phyloP scores from a whole-genome alignment of 2,329 filamentous ascomycete species.

The Cordyceps farinosa region DNA sequence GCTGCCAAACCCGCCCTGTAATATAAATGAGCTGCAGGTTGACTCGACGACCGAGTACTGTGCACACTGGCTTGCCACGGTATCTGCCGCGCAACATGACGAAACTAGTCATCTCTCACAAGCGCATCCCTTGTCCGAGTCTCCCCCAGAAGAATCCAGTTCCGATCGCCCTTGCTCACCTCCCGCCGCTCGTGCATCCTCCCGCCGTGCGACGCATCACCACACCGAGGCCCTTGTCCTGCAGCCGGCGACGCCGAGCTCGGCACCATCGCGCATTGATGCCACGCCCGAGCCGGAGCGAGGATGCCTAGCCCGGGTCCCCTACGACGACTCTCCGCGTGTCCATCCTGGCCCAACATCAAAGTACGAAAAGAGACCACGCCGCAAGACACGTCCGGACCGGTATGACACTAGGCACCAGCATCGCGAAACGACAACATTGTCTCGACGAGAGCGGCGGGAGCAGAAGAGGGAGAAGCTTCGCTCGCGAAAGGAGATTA shows the following conservation, averaged over 20 bases:
- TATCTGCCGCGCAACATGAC: background rate
- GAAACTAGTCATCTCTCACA: background rate
- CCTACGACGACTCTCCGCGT: background rate
- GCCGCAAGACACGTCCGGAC: slow-evolving; percentile 54
- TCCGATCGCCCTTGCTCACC: background rate
- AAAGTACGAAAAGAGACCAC: slow-evolving; percentile 46
- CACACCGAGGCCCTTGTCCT: background rate
- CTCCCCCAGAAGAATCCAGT: background rate
- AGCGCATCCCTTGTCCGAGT: background rate
- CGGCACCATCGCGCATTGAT: background rate
- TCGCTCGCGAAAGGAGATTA: slow-evolving; percentile 43
- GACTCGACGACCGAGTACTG: slow-evolving; percentile 2
- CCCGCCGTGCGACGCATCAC: background rate
- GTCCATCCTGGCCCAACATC: background rate
- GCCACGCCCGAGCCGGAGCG: background rate
- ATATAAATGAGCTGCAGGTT: background rate
- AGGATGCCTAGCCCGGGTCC: too few species aligned
- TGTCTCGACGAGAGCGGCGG: slow-evolving; percentile 10
- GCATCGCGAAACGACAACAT: background rate
- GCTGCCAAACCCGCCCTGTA: background rate
- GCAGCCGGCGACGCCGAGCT: background rate
- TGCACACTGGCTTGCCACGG: slow-evolving; percentile 5
- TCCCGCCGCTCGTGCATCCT: background rate
- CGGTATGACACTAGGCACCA: slow-evolving; percentile 47
- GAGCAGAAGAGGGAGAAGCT: slow-evolving; percentile 28